phyloP scores from a whole-genome alignment of 148 eudicot genomes.

The Rhododendron henanense region DNA sequence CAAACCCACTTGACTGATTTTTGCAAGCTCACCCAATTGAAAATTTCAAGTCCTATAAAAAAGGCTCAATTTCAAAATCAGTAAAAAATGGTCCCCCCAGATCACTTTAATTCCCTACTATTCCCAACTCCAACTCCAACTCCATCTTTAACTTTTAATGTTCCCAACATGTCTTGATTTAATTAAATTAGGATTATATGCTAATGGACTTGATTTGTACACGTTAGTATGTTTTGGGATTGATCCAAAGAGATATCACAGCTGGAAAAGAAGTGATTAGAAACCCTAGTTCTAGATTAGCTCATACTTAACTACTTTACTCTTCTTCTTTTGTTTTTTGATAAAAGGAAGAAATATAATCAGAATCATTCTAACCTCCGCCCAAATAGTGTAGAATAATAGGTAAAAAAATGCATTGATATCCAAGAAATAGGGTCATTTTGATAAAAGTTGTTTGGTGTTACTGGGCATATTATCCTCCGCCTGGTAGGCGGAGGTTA shows the following conservation, averaged over 20 bases:
- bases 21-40: background rate
- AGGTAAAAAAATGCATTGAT: too few species aligned
- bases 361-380: too few species aligned
- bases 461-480: too few species aligned
- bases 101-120: background rate
- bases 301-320: background rate
- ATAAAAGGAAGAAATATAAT: too few species aligned
- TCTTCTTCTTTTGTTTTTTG: background rate
- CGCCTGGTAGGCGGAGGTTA: too few species aligned
- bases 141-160: slow-evolving; percentile 17
- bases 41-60: background rate
- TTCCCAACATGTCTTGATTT: slow-evolving; percentile 3
- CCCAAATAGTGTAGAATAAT: too few species aligned
- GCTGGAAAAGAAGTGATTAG: background rate
- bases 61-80: background rate
- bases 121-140: background rate
- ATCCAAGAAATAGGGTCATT: too few species aligned
- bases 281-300: slow-evolving; percentile 1
- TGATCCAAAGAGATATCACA: background rate
- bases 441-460: too few species aligned
- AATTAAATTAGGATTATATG: background rate
- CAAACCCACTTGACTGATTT: slow-evolving; percentile 10
- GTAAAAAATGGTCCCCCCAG: slow-evolving; percentile 16
- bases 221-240: background rate
- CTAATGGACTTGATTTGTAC: slow-evolving; percentile 16